These are phyloP conservation scores for Heracleum sosnowskyi DNA, from an alignment of 129 eudicot genomes.

Conservation along the genomic window DNA sequence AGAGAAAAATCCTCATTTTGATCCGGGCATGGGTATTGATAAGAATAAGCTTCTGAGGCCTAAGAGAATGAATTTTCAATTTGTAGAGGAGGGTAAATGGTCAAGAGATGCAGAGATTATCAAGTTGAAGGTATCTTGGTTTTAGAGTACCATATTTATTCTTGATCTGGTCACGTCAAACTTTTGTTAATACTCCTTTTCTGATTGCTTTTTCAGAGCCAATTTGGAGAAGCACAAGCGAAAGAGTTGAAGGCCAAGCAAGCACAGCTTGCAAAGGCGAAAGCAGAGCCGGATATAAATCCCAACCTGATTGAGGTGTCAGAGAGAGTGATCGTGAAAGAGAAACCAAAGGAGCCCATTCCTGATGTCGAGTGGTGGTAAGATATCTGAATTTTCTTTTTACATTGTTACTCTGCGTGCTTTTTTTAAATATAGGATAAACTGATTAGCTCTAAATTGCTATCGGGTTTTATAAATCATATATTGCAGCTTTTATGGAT, in stretches of 20 bases:
- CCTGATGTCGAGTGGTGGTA: conserved; percentile 98
- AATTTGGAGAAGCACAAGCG: conserved; percentile 96
- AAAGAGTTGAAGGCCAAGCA: conserved; percentile 85
- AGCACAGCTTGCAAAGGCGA: conserved; percentile 88
- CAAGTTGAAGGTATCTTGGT: conserved; percentile 59
- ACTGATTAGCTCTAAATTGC: neutral
- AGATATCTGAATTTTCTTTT: conserved; percentile 18
- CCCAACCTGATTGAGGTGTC: conserved; percentile 89
- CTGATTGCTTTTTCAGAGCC: conserved; percentile 38
- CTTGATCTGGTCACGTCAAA: conserved; percentile 6
- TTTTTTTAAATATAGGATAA: neutral
- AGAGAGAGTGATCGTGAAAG: conserved; percentile 74
- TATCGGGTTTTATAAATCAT: neutral
- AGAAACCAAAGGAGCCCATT: conserved; percentile 79
- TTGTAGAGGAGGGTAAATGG: conserved; percentile 99
- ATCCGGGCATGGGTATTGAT: conserved; percentile 85
- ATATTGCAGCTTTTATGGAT: neutral
- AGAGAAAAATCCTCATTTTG: conserved; percentile 81
- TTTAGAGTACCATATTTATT: neutral
- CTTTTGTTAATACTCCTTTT: conserved; percentile 1
- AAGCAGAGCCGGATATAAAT: conserved; percentile 90
- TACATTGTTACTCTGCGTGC: neutral
- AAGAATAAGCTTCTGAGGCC: conserved; percentile 79
- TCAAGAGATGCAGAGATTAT: conserved; percentile 81
- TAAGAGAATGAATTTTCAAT: conserved; percentile 80